Evolutionary conservation across 2,329 filamentous ascomycete species (phyloP), one percentile per base, ranked within the genome.

Genomic region (Colletotrichum orchidophilum): DNA sequence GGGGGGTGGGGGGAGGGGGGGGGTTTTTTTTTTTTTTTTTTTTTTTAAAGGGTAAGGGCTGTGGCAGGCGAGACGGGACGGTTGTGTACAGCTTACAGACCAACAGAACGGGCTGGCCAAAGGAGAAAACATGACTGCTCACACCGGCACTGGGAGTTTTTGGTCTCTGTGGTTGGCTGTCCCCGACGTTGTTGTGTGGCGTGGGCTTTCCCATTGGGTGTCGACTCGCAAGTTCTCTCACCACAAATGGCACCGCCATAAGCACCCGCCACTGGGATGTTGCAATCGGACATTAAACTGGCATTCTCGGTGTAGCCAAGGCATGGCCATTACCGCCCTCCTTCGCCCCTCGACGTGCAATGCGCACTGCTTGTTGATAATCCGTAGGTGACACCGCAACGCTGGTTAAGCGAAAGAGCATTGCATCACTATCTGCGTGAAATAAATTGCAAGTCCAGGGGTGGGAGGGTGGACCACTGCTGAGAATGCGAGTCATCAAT

Each of bases 371-470:
- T 21, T 35, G 54, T 21, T 18, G 12, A 42, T 8, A 13, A n/a
- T 39, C 26, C 13, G 18, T 3, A 13, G n/a, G n/a, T n/a, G n/a
- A n/a, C n/a, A n/a, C n/a, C n/a, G n/a, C 12, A 35, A 21, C 27
- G 18, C 21, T 27, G 26, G 5, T 15, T 46, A 46, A 53, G 15
- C 46, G 53, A 49, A 55, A 15, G 33, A 61, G 61, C 49, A 60
- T 70, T 33, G 46, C 21, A 66, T 66, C 64, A 61, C 46, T 46
- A 31, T 21, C 49, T 55, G 66, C 26, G 58, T 15, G 53, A 59
- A 8, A 29, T 49, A 18, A 59, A 60, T 39, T 46, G 39, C 3
- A 46, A 50, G 54, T 66, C 11, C 35, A 15, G 15, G 18, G 67
- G 35, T 57, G 50, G n/a, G 58, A 33, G n/a, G 39, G 35, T 39